Evolutionary conservation across 208 protist species (phyloP).

Genomic region (Trypanosoma rangeli): DNA sequence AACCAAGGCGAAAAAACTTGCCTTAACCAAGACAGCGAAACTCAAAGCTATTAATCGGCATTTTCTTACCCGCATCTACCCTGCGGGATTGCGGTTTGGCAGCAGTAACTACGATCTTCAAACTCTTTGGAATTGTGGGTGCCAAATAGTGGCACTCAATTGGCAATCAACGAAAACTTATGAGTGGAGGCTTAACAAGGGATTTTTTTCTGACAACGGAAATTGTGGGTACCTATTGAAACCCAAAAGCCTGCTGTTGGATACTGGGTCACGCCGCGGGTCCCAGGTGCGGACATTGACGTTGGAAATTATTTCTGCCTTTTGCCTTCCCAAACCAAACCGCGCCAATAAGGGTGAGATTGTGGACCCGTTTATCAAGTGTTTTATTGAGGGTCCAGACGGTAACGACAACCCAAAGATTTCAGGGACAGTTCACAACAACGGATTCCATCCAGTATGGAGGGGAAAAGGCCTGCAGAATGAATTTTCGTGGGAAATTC

Average conservation of each 20-base stretch:
- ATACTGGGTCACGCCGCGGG: conserved; percentile 15
- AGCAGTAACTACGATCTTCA: conserved; percentile 93
- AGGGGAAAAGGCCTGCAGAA: conserved; percentile 34
- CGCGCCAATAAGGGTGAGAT: conserved; percentile 41
- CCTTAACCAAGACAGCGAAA: conserved; percentile 28
- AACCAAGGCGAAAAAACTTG: conserved; percentile 53
- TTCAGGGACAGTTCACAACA: conserved; percentile 52
- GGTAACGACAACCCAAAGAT: conserved; percentile 26
- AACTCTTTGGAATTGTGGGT: conserved; percentile 73
- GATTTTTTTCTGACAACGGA: conserved; percentile 92
- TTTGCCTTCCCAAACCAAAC: conserved; percentile 61
- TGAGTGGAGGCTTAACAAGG: conserved; percentile 76
- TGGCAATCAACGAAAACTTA: conserved; percentile 76
- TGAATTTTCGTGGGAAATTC: conserved; percentile 47
- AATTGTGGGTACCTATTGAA: conserved; percentile 94
- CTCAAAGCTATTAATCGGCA: conserved; percentile 60
- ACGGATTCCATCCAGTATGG: conserved; percentile 82
- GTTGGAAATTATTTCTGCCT: conserved; percentile 68
- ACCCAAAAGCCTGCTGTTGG: conserved; percentile 60
- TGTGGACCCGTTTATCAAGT: conserved; percentile 57
- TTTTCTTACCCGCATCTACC: conserved; percentile 92
- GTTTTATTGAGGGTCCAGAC: conserved; percentile 55
- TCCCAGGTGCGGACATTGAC: conserved; percentile 36
- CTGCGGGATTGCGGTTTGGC: conserved; percentile 85
- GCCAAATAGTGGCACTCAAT: conserved; percentile 93